phyloP scores from a whole-genome alignment of 306 rosid genomes.

The Prinsepia uniflora region DNA sequence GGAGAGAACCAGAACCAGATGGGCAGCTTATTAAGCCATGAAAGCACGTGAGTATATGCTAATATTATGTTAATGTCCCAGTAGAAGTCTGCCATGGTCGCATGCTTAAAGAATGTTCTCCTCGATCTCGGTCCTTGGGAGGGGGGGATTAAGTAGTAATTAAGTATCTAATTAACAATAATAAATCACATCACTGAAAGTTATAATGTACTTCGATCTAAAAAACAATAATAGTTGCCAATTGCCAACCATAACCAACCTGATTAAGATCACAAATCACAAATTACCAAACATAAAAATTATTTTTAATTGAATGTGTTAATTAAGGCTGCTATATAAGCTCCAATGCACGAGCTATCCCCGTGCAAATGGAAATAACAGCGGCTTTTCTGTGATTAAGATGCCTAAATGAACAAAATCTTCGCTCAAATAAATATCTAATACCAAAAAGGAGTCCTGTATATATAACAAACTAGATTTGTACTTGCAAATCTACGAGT shows the following conservation, averaged over 20 bases:
- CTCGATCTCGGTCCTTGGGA: no score
- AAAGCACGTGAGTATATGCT: constrained; percentile 35
- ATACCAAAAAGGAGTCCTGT: not conserved
- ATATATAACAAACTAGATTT: not conserved
- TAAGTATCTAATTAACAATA: not conserved
- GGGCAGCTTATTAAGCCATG: constrained; percentile 20
- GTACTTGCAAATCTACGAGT: not conserved
- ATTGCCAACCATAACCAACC: constrained; percentile 47
- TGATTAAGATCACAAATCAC: constrained; percentile 24
- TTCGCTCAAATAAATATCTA: not conserved
- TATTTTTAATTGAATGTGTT: constrained; percentile 4
- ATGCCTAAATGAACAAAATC: constrained; percentile 2
- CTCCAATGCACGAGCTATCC: constrained; percentile 13
- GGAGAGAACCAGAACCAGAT: constrained; percentile 29
- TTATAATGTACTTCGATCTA: constrained; percentile 60
- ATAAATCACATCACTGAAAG: constrained; percentile 41
- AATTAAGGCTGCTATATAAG: constrained; percentile 26
- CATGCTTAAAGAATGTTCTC: constrained; percentile 27
- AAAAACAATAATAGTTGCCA: constrained; percentile 49
- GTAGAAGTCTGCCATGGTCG: constrained; percentile 27
- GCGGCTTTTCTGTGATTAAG: constrained; percentile 6
- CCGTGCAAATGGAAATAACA: constrained; percentile 18
- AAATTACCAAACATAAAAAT: constrained; percentile 23
- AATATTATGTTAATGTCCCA: constrained; percentile 29
- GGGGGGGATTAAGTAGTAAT: no score